Conservation (phyloP, 805 yeast species). For the Saccharomycopsis capsularis region DNA sequence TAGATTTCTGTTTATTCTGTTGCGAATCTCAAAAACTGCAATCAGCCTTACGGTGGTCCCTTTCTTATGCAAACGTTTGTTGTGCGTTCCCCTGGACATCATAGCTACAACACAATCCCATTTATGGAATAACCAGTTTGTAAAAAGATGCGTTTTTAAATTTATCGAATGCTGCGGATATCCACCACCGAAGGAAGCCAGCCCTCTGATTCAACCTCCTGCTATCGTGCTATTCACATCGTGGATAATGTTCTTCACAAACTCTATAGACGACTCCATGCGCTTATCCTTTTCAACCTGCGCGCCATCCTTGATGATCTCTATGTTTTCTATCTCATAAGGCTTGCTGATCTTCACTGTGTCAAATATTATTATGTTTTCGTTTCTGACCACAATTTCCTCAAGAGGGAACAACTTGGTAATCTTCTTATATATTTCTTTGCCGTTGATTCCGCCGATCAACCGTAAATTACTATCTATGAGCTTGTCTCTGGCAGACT, state of each 20-base stretch:
- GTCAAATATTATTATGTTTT: slow-evolving; percentile 6
- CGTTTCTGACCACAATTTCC: slow-evolving; percentile 13
- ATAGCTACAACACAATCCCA: too few species aligned
- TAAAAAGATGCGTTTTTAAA: too few species aligned
- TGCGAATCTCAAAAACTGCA: too few species aligned
- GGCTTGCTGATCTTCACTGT: slow-evolving; percentile 8
- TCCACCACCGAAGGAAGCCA: too few species aligned
- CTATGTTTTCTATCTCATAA: slow-evolving; percentile 3
- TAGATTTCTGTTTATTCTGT: too few species aligned
- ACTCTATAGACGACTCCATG: slow-evolving; percentile 14
- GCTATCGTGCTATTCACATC: slow-evolving; percentile 9
- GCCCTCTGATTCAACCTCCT: neutral
- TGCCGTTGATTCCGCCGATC: slow-evolving; percentile 11
- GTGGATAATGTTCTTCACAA: slow-evolving; percentile 14
- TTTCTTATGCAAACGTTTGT: too few species aligned
- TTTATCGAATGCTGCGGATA: too few species aligned
- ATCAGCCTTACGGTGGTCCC: too few species aligned
- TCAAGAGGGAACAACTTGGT: slow-evolving; percentile 20
- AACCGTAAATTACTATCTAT: slow-evolving; percentile 6
- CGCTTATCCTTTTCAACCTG: slow-evolving; percentile 4
- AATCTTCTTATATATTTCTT: slow-evolving; percentile 16
- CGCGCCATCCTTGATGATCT: neutral
- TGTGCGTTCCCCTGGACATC: too few species aligned
- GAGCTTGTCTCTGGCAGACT: slow-evolving; percentile 5
- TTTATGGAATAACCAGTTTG: too few species aligned